Conservation (phyloP, 2,329 filamentous ascomycete genomes). For the Passalora sequoiae region DNA sequence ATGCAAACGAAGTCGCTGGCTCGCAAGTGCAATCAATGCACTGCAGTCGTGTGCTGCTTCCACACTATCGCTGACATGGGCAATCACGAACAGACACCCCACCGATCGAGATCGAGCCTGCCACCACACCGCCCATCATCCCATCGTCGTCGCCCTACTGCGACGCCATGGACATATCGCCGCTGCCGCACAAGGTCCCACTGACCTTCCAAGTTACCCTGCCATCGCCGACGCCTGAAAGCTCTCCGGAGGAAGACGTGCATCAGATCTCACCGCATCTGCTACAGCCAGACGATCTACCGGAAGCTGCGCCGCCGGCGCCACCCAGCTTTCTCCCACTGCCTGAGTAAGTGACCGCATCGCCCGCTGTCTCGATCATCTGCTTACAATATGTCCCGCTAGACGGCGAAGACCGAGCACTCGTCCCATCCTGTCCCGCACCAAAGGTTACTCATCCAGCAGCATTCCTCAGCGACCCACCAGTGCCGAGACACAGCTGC, state of each 20-base stretch:
- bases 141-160: conserved; percentile 75
- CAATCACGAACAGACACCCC: conserved; percentile 42
- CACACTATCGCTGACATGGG: conserved; percentile 21
- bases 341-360: conserved; percentile 28
- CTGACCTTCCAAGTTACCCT: conserved; percentile 58
- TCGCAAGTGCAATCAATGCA: not conserved
- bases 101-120: conserved; percentile 55
- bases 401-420: conserved; percentile 39
- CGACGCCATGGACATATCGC: conserved; percentile 90
- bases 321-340: conserved; percentile 22
- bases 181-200: conserved; percentile 78
- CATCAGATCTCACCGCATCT: conserved; percentile 32
- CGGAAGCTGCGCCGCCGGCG: conserved; percentile 13
- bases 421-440: conserved; percentile 69
- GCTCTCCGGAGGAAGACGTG: conserved; percentile 40
- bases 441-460: conserved; percentile 69
- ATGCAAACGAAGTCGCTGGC: conserved; percentile 12
- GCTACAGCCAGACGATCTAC: conserved; percentile 29
- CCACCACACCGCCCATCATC: conserved; percentile 70
- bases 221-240: conserved; percentile 65
- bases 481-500: conserved; percentile 60
- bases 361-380: conserved; percentile 7
- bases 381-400: conserved; percentile 18
- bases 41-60: not conserved
- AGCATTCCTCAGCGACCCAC: conserved; percentile 55